Percentiles rank a stretch among this genome's conserved stretches.
Evolutionary conservation across 1,139 yeast species (phyloP).

Genomic region (Zygoascus meyerae): DNA sequence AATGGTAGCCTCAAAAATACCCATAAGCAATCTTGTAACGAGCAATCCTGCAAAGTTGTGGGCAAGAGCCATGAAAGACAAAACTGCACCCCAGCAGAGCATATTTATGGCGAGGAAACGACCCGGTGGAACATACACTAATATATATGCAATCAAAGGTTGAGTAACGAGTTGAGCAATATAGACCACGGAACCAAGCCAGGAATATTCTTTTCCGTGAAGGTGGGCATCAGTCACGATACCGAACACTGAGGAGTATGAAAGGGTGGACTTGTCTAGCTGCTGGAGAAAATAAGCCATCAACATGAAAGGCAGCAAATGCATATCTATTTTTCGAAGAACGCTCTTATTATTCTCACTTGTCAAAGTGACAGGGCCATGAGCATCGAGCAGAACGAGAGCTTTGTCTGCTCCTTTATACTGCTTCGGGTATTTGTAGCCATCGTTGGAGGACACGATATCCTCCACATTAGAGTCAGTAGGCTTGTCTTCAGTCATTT

Average conservation of each 20-base stretch:
- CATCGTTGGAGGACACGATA: too few relatives aligned
- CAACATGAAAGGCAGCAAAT: slow-evolving; percentile 41
- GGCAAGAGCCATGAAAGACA: slow-evolving; percentile 46
- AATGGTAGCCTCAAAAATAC: slow-evolving; percentile 39
- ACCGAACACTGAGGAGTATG: slow-evolving; percentile 41
- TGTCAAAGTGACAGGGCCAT: slow-evolving; percentile 1
- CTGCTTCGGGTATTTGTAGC: too few relatives aligned
- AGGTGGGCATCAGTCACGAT: slow-evolving; percentile 40
- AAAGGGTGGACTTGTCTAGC: slow-evolving; percentile 45
- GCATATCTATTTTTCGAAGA: slow-evolving; percentile 47
- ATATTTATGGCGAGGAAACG: slow-evolving; percentile 45
- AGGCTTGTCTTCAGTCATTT: too few relatives aligned
- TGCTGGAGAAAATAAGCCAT: slow-evolving; percentile 48
- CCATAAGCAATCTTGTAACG: slow-evolving; percentile 42
- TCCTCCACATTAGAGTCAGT: too few relatives aligned
- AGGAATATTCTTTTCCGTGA: slow-evolving; percentile 17
- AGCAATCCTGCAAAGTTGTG: slow-evolving; percentile 40
- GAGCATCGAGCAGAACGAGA: background rate
- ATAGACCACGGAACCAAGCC: slow-evolving; percentile 43
- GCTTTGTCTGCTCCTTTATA: background rate
- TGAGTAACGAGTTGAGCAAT: slow-evolving; percentile 46
- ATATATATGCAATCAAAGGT: slow-evolving; percentile 38
- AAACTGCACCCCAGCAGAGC: slow-evolving; percentile 46
- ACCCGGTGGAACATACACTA: slow-evolving; percentile 51
- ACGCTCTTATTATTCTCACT: slow-evolving; percentile 1